Base-by-base conservation (phyloP, 768 basidiomycete genomes). In the Chalciporus chontae region DNA sequence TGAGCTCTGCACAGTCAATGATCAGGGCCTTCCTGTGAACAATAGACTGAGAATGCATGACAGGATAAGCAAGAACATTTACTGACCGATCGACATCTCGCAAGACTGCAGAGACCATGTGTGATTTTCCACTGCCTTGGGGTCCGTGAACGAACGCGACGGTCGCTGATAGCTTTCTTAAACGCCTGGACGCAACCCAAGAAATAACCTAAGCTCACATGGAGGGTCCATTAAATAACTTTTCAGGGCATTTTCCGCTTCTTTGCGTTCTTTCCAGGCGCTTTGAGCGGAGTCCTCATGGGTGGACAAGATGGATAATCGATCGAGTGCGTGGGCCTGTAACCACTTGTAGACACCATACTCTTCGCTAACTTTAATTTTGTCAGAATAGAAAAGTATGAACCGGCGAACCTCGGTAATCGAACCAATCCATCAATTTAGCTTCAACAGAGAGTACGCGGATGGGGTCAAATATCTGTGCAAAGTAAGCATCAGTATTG, bases 401-500 rank as follows among this genome's bases (percentile, higher is more conserved):
- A 18, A 23, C 29, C 37, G 43, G 55, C 72, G 1, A 61, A 87
- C 89, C 77, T 65, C 77, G 76, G 56, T 85, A 81, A 58, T 95
- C 85, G 59, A 96, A 94, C 78, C 90, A 90, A 37, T 90, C 77
- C 40, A 87, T 71, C 59, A 96, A 75, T 60, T 92, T 90, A 21
- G 81, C 81, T 71, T 91, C 78, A 0, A 98, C 79, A 74, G 84
- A 90, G 51, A 92, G 73, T 3, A 84, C 80, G 23, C 95, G 85
- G 37, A 99, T 79, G 3, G 94, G 94, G 66, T 97, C 93, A 60
- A 97, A 96, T 45, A 97, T 80, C 88, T 95, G 53, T 1, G 8
- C 52, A 45, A 40, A 17, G n/a, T 9, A n/a, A n/a, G n/a, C 23
- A 14, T 34, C 24, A 45, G 11, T 9, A 17, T n/a, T 18, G 23